phyloP scores from a whole-genome alignment of 176 grass and related monocot species.

The Avena insularis region DNA sequence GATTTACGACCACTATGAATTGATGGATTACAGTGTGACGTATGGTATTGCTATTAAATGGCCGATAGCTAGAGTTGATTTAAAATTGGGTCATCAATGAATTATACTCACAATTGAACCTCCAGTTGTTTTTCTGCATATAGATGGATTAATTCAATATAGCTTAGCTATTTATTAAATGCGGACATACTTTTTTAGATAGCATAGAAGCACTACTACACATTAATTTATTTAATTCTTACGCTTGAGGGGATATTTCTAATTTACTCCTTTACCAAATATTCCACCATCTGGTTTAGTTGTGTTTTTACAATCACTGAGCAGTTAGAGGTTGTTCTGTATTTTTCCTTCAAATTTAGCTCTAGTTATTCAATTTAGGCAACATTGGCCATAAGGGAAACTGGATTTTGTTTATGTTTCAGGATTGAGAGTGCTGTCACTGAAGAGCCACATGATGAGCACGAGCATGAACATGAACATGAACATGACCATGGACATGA shows the following conservation, averaged over 20 bases:
- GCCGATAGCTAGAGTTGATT: slow-evolving; percentile 23
- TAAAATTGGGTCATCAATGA: slow-evolving; percentile 14
- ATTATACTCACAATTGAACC: not conserved
- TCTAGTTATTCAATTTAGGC: slow-evolving; percentile 8
- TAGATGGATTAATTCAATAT: slow-evolving; percentile 8
- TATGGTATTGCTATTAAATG: not conserved
- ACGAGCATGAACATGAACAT: not conserved
- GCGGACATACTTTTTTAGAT: not conserved
- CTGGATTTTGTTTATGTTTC: slow-evolving; percentile 37
- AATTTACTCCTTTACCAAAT: not conserved
- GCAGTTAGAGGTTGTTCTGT: not conserved
- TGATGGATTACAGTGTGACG: not conserved
- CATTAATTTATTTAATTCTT: not conserved
- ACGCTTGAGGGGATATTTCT: not conserved
- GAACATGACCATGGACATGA: slow-evolving; percentile 41
- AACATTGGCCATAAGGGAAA: not conserved
- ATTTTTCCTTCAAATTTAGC: not conserved
- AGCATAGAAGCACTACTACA: not conserved
- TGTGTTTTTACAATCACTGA: not conserved
- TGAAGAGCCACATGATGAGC: slow-evolving; percentile 77
- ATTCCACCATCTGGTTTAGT: not conserved
- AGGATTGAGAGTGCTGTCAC: slow-evolving; percentile 95
- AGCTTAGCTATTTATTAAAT: slow-evolving; percentile 2
- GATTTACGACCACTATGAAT: not conserved
- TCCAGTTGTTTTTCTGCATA: not conserved